Conservation (phyloP, 768 basidiomycete genomes). For the Panaeolus papilionaceus region DNA sequence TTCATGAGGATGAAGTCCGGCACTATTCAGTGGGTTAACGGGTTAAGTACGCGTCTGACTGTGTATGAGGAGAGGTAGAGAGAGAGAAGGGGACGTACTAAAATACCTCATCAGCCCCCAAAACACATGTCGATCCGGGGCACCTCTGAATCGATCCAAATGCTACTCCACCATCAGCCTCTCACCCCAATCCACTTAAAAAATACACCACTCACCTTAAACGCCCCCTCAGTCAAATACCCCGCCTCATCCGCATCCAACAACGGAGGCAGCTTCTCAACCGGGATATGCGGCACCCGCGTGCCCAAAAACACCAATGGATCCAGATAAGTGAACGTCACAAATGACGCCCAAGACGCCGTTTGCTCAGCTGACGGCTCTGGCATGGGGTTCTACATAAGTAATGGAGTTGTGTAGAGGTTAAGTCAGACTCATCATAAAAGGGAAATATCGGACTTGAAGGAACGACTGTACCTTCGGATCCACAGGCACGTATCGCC, state of each 20-base stretch:
- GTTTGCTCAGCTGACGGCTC: slow-evolving; percentile 53
- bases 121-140: slow-evolving; percentile 49
- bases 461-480: slow-evolving; percentile 38
- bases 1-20: neutral
- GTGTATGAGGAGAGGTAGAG: no score
- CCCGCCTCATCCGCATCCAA: slow-evolving; percentile 56
- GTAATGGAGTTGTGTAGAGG: neutral
- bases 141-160: slow-evolving; percentile 45
- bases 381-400: slow-evolving; percentile 34
- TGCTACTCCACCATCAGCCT: slow-evolving; percentile 25
- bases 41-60: no score
- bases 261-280: slow-evolving; percentile 63
- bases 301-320: slow-evolving; percentile 49
- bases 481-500: slow-evolving; percentile 56
- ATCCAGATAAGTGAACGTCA: slow-evolving; percentile 60
- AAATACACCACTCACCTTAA: slow-evolving; percentile 26
- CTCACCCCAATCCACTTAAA: no score
- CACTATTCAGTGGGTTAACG: neutral
- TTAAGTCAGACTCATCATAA: no score
- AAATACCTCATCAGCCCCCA: slow-evolving; percentile 50
- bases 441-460: no score
- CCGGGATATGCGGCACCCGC: slow-evolving; percentile 45
- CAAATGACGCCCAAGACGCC: slow-evolving; percentile 45
- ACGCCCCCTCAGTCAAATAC: slow-evolving; percentile 26
- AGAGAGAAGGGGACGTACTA: slow-evolving; percentile 34